Percentiles rank a stretch among this genome's conserved stretches.
Conservation (phyloP, 768 basidiomycete species). For the Solioccasus polychromus region DNA sequence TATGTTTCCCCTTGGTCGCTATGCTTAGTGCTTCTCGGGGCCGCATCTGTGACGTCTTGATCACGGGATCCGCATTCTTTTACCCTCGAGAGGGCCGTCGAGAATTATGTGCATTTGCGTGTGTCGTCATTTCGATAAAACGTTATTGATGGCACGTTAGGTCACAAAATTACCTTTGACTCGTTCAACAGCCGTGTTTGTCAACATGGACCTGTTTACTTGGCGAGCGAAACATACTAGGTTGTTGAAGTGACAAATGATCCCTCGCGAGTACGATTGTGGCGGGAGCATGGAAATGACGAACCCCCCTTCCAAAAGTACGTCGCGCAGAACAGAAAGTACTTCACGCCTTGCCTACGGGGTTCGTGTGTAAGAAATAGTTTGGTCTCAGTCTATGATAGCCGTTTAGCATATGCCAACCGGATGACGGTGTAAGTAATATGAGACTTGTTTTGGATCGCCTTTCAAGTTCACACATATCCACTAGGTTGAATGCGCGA, state of each 20-base stretch:
- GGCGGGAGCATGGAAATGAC: too few species aligned
- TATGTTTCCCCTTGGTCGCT: too few species aligned
- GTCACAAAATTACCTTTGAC: constrained; percentile 9
- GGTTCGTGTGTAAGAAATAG: not conserved
- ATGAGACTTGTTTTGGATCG: not conserved
- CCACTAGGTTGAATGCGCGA: constrained; percentile 15
- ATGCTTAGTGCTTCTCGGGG: constrained; percentile 27
- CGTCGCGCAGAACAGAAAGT: too few species aligned
- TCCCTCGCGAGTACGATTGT: not conserved
- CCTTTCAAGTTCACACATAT: not conserved
- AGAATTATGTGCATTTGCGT: constrained; percentile 6
- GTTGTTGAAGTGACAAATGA: too few species aligned
- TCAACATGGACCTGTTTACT: constrained; percentile 16
- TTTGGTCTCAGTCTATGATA: not conserved
- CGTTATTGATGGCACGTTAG: not conserved
- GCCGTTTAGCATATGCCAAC: constrained; percentile 4
- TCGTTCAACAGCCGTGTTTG: constrained; percentile 12
- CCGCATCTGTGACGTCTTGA: constrained; percentile 13
- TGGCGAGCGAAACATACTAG: constrained; percentile 1
- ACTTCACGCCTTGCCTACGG: too few species aligned
- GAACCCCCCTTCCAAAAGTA: too few species aligned
- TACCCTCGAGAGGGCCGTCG: constrained; percentile 17
- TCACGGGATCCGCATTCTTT: constrained; percentile 20
- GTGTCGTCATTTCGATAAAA: not conserved
- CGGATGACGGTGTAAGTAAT: constrained; percentile 15